These are phyloP conservation scores for Eucalyptus rudis DNA, from an alignment of 345 rosid species.

Conservation along the genomic window DNA sequence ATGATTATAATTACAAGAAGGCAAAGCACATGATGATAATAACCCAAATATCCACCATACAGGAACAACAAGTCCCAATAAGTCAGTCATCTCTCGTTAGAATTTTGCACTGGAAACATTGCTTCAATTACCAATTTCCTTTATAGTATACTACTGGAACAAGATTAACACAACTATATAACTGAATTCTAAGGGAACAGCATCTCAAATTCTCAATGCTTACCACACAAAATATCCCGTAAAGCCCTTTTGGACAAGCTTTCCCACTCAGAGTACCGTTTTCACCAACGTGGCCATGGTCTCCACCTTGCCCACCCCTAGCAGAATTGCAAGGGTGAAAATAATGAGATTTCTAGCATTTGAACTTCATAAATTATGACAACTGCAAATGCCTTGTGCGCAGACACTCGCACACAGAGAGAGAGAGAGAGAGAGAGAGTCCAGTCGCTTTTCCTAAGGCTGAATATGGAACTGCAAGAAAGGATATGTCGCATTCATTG, in stretches of 20 bases:
- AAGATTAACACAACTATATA: not conserved
- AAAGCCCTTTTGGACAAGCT: constrained; percentile 89
- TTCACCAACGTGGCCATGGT: constrained; percentile 43
- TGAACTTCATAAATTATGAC: not conserved
- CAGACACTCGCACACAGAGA: not conserved
- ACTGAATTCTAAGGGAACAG: not conserved
- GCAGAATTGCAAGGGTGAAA: not conserved
- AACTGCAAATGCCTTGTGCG: not conserved
- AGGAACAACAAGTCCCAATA: not conserved
- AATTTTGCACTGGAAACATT: not conserved
- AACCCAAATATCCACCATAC: not conserved
- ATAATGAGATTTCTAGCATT: not conserved
- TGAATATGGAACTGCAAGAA: not conserved
- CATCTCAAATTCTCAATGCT: not conserved
- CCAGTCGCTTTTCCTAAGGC: not conserved
- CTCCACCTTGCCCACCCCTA: constrained; percentile 76
- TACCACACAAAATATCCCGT: constrained; percentile 88
- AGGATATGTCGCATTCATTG: not conserved
- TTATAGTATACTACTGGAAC: not conserved
- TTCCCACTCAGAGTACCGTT: constrained; percentile 88
- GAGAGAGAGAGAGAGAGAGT: not conserved
- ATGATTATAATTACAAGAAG: not conserved
- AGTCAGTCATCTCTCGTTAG: not conserved
- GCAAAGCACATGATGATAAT: not conserved
- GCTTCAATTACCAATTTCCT: not conserved